Evolutionary conservation across 2,329 filamentous ascomycete genomes (phyloP).

Genomic region (Cladosporium sp.): DNA sequence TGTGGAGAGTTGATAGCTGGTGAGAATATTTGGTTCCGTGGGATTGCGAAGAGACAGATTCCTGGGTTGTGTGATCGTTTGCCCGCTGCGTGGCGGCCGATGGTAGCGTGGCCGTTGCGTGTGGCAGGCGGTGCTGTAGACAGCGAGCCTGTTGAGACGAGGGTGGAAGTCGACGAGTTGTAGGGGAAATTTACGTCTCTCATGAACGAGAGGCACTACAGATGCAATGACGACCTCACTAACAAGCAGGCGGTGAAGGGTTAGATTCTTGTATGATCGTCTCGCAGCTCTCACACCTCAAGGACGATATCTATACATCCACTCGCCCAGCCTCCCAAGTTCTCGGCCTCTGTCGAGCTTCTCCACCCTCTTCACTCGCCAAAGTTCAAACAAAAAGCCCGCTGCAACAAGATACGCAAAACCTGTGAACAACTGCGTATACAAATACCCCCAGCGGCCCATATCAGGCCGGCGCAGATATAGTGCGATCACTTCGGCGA

Average conservation of each 20-base stretch:
- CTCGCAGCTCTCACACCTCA: background rate
- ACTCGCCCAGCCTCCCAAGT: background rate
- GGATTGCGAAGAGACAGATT: conserved; percentile 31
- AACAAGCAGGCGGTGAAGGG: background rate
- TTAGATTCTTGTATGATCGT: background rate
- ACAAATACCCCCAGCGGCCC: conserved; percentile 36
- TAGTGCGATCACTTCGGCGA: conserved; percentile 16
- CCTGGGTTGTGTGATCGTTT: conserved; percentile 26
- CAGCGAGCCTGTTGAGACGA: conserved; percentile 20
- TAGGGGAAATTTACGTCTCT: background rate
- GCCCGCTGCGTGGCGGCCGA: conserved; percentile 29
- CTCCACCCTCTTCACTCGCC: conserved; percentile 24
- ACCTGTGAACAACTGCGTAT: conserved; percentile 44
- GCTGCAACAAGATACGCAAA: conserved; percentile 41
- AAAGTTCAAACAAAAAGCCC: conserved; percentile 38
- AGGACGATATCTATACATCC: conserved; percentile 22
- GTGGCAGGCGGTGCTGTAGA: conserved; percentile 22
- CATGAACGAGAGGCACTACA: background rate
- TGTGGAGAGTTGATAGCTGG: conserved; percentile 31
- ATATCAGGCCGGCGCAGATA: conserved; percentile 15
- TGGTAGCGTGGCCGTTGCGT: conserved; percentile 31
- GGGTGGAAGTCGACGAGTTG: background rate
- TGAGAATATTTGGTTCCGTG: conserved; percentile 30
- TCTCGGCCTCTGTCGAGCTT: conserved; percentile 3
- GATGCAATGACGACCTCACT: background rate